phyloP scores from a whole-genome alignment of 805 yeast species.

The Metschnikowia matae region DNA sequence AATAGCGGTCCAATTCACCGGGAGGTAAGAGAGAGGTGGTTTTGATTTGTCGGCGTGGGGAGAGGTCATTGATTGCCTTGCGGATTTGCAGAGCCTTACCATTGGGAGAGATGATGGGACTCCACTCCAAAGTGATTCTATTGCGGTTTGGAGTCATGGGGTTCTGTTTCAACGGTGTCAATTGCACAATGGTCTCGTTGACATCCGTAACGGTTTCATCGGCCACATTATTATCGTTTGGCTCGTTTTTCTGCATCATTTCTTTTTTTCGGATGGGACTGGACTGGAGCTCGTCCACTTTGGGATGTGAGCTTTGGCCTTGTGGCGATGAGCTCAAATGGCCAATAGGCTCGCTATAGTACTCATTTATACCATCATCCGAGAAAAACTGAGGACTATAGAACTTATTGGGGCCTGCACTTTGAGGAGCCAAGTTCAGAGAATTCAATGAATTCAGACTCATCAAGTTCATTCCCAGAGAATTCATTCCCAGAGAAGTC shows the following conservation, averaged over 20 bases:
- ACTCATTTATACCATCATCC: slow-evolving; percentile 19
- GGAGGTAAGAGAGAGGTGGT: slow-evolving; percentile 75
- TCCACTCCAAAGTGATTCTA: slow-evolving; percentile 38
- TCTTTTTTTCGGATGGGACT: slow-evolving; percentile 26
- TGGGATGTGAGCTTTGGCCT: background rate
- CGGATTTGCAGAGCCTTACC: slow-evolving; percentile 20
- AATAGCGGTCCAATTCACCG: slow-evolving; percentile 80
- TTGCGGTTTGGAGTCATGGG: slow-evolving; percentile 36
- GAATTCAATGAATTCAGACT: too few relatives aligned
- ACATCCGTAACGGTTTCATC: slow-evolving; percentile 35
- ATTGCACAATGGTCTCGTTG: slow-evolving; percentile 37
- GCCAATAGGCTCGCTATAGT: slow-evolving; percentile 15
- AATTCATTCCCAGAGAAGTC: background rate
- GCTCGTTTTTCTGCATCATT: background rate
- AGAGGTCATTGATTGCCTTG: slow-evolving; percentile 35
- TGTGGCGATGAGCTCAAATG: slow-evolving; percentile 20
- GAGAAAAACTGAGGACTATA: slow-evolving; percentile 41
- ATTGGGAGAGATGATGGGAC: slow-evolving; percentile 41
- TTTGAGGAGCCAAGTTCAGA: too few relatives aligned
- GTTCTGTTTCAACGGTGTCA: slow-evolving; percentile 36
- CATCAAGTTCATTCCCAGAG: background rate
- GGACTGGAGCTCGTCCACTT: slow-evolving; percentile 15
- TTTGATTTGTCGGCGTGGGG: slow-evolving; percentile 46
- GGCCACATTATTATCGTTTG: slow-evolving; percentile 16
- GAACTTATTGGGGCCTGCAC: slow-evolving; percentile 21